Conservation (phyloP, 2,329 filamentous ascomycete genomes). For the Achaetomium macrosporum region DNA sequence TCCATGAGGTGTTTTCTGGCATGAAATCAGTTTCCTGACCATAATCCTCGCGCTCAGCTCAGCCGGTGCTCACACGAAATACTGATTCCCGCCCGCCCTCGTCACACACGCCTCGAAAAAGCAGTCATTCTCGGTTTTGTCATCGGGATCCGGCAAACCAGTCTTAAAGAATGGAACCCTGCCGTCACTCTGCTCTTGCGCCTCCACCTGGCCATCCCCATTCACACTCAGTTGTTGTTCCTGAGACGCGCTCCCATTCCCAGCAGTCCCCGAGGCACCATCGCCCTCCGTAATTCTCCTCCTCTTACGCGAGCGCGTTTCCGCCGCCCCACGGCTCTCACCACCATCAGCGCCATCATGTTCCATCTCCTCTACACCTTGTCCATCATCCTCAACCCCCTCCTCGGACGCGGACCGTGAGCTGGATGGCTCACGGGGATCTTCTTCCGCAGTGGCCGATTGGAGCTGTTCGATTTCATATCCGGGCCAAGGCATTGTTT, state of each 20-base stretch:
- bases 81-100: not conserved
- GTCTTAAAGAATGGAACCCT: constrained; percentile 8
- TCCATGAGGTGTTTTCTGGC: constrained; percentile 11
- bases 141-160: not conserved
- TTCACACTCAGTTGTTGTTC: not conserved
- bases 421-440: not conserved
- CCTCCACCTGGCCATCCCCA: not conserved
- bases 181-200: not conserved
- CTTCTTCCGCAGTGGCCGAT: not conserved
- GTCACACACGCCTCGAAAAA: constrained; percentile 10
- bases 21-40: not conserved
- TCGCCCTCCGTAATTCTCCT: not conserved
- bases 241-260: too few species aligned
- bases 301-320: not conserved
- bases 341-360: not conserved
- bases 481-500: too few species aligned
- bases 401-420: not conserved
- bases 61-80: constrained; percentile 9
- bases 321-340: not conserved
- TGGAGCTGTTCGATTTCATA: too few species aligned
- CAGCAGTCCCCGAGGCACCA: not conserved
- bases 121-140: constrained; percentile 12
- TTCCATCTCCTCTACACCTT: not conserved
- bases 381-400: not conserved
- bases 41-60: too few species aligned